Conservation (phyloP, 768 basidiomycete genomes). For the Chalciporus piperatus region DNA sequence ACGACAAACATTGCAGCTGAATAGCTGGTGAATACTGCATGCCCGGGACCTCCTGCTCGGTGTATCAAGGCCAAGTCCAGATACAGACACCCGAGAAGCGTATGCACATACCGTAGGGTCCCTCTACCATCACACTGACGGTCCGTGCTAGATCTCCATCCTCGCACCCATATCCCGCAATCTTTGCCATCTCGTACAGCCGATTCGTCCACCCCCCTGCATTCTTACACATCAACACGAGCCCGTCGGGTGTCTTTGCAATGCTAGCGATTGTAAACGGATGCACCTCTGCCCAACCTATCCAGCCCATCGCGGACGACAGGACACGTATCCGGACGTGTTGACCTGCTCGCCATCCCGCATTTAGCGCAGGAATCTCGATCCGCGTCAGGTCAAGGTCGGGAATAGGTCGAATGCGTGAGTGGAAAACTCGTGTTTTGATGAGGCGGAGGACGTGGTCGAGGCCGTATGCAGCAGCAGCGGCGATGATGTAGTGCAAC, state of each 20-base stretch:
- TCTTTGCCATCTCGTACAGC: constrained; percentile 41
- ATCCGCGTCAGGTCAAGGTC: constrained; percentile 47
- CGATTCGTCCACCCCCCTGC: constrained; percentile 48
- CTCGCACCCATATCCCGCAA: constrained; percentile 34
- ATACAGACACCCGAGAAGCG: neutral
- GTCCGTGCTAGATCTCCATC: constrained; percentile 20
- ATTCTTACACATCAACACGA: constrained; percentile 51
- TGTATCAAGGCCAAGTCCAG: neutral
- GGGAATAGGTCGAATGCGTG: constrained; percentile 43
- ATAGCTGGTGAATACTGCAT: constrained; percentile 47
- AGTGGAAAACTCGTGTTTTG: constrained; percentile 45
- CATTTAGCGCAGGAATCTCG: constrained; percentile 41
- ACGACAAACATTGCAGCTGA: constrained; percentile 54
- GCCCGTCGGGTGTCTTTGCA: constrained; percentile 39
- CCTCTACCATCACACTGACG: constrained; percentile 47
- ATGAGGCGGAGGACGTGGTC: constrained; percentile 46
- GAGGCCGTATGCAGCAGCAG: constrained; percentile 38
- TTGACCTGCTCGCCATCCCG: constrained; percentile 60
- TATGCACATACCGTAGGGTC: constrained; percentile 47
- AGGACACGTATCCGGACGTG: constrained; percentile 54
- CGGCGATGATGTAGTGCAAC: constrained; percentile 42
- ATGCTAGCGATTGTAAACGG: constrained; percentile 53
- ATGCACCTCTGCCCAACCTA: constrained; percentile 44
- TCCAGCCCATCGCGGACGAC: constrained; percentile 36
- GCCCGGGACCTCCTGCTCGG: constrained; percentile 39